Base-by-base conservation (phyloP, 257 asterid species). In the Coffea canephora region DNA sequence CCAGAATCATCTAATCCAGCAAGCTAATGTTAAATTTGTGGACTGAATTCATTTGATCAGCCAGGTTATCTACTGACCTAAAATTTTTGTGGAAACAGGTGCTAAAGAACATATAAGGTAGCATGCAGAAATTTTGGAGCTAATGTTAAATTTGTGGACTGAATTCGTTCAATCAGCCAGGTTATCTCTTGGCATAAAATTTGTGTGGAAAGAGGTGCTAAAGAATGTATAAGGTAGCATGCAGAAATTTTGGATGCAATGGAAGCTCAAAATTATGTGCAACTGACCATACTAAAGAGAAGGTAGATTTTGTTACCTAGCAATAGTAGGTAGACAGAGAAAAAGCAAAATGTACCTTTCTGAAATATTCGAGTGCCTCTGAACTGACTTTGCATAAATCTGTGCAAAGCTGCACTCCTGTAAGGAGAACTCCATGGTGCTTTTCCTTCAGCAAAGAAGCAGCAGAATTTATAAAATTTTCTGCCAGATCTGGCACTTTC, bases 401-500 rank as follows among this genome's bases (percentile, higher is more conserved):
- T 65, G 88, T 84, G 85, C 97, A 84, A 75, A 96, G 98, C 87
- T 91, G 99, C 78, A 96, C 87, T 81, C 99, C 97, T 49, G 98
- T 96, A 84, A 94, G 74, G 77, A 96, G 87, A 73, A 94, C 99
- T 67, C 98, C 99, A 81, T 96, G 99, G 84, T 96, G 99, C 87
- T 96, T 96, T 85, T 96, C 99, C 87, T 91, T 96, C 81, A 96
- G 85, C 82, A 96, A 86, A 62, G 94, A 83, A 78, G 95, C 96
- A 36, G 98, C 92, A 61, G 97, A 75, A 77, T 89, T 90, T 78
- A 92, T 89, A 81, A 94, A 96, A 87, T 89, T 94, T 82, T 96
- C 99, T 78, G 93, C 98, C 84, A 94, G 89, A 88, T 96, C 99
- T 0, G 99, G 99, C 71, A 92, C 99, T 93, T 96, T 96, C 91